These are phyloP conservation scores for Solanum chilense DNA, from an alignment of 257 asterid species.

Conservation along the genomic window DNA sequence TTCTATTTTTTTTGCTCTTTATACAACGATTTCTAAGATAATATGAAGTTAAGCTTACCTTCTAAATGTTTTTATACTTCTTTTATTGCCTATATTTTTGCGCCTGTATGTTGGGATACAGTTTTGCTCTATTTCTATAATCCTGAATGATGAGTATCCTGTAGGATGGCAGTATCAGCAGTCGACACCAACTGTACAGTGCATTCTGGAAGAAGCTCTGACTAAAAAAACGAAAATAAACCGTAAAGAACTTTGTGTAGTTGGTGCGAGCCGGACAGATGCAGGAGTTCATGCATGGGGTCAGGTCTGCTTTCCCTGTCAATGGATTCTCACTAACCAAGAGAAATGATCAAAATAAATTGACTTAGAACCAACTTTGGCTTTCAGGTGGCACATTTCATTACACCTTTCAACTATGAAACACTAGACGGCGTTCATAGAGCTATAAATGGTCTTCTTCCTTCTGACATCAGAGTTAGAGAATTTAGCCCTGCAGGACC, in stretches of 20 bases:
- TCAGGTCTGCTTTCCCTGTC: slow-evolving; percentile 50
- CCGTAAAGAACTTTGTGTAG: slow-evolving; percentile 53
- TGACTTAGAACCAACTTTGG: slow-evolving; percentile 5
- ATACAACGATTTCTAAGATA: neutral
- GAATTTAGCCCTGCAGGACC: slow-evolving; percentile 64
- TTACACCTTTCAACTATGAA: slow-evolving; percentile 71
- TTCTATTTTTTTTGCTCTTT: neutral
- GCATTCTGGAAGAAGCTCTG: slow-evolving; percentile 62
- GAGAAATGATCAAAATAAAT: neutral
- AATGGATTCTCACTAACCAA: neutral
- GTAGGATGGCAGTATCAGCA: slow-evolving; percentile 89
- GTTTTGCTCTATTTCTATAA: neutral
- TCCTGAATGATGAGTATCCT: slow-evolving; percentile 1
- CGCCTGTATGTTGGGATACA: neutral
- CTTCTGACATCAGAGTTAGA: slow-evolving; percentile 64
- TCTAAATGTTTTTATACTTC: neutral
- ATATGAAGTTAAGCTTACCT: neutral
- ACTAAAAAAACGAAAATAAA: slow-evolving; percentile 44
- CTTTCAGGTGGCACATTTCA: slow-evolving; percentile 71
- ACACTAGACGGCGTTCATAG: slow-evolving; percentile 54
- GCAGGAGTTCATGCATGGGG: slow-evolving; percentile 97
- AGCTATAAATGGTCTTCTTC: slow-evolving; percentile 75
- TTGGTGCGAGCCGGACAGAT: slow-evolving; percentile 90
- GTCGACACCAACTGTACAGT: slow-evolving; percentile 75
- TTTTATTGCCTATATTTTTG: neutral